Evolutionary conservation across 164 flowering plant genomes (phyloP).

Genomic region (Aristolochia contorta): DNA sequence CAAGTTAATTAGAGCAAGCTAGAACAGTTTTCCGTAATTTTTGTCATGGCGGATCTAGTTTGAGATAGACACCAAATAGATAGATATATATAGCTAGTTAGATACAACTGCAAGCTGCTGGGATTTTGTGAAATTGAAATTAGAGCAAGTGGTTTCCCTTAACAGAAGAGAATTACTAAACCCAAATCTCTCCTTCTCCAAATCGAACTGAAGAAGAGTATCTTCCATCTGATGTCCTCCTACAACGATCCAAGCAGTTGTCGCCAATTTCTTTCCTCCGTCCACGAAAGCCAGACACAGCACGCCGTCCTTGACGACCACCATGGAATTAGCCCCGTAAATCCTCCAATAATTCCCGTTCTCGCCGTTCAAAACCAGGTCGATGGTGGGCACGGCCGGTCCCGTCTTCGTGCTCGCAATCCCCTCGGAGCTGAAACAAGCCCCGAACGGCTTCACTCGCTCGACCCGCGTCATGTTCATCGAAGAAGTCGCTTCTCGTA

Average conservation of each 20-base stretch:
- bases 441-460: slow-evolving; percentile 32
- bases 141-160: slow-evolving; percentile 22
- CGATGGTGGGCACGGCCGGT: slow-evolving; percentile 22
- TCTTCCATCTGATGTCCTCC: slow-evolving; percentile 37
- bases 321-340: slow-evolving; percentile 34
- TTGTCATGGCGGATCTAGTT: too few relatives aligned
- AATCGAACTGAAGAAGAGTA: slow-evolving; percentile 37
- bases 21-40: too few relatives aligned
- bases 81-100: too few relatives aligned
- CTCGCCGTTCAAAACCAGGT: slow-evolving; percentile 28
- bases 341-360: slow-evolving; percentile 28
- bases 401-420: slow-evolving; percentile 9
- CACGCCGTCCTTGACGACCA: slow-evolving; percentile 15
- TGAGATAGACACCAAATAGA: too few relatives aligned
- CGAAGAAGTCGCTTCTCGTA: slow-evolving; percentile 7
- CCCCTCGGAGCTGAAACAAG: slow-evolving; percentile 24
- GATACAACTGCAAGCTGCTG: too few relatives aligned
- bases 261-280: slow-evolving; percentile 20
- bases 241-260: slow-evolving; percentile 20
- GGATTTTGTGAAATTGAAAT: slow-evolving; percentile 24
- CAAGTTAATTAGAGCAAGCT: too few relatives aligned
- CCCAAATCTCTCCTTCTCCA: slow-evolving; percentile 26
- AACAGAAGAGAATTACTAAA: slow-evolving; percentile 34
- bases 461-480: slow-evolving; percentile 9
- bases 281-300: slow-evolving; percentile 35